Evolutionary conservation across 2,329 filamentous ascomycete species (phyloP).

Genomic region (Rhexocercosporidium sp.): DNA sequence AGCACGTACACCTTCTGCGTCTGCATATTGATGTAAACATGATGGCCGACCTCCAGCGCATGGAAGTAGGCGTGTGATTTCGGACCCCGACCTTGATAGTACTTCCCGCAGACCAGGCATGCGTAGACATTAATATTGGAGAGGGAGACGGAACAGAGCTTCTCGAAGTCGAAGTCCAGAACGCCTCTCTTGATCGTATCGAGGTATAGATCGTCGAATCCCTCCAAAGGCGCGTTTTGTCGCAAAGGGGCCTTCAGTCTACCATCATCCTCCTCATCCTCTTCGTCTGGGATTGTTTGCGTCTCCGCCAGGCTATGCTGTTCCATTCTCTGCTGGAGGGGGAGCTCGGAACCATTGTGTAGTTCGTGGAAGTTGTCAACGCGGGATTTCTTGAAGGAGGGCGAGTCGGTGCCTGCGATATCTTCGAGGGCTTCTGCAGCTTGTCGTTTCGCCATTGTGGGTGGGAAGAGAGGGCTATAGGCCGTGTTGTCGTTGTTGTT

Average conservation of each 20-base stretch:
- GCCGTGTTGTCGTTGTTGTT: not conserved
- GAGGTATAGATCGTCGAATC: slow-evolving; percentile 95
- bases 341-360: slow-evolving; percentile 38
- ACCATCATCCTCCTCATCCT: slow-evolving; percentile 43
- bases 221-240: slow-evolving; percentile 80
- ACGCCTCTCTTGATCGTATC: slow-evolving; percentile 94
- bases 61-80: slow-evolving; percentile 98
- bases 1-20: slow-evolving; percentile 90
- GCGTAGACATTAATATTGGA: slow-evolving; percentile 99
- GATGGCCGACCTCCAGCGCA: slow-evolving; percentile 90
- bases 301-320: slow-evolving; percentile 18
- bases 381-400: slow-evolving; percentile 63
- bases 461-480: not conserved
- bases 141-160: slow-evolving; percentile 92
- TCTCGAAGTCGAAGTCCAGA: slow-evolving; percentile 98
- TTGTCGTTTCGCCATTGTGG: slow-evolving; percentile 58
- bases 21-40: slow-evolving; percentile 98
- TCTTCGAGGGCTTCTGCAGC: slow-evolving; percentile 66
- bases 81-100: slow-evolving; percentile 91
- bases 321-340: slow-evolving; percentile 36
- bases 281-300: slow-evolving; percentile 32
- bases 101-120: slow-evolving; percentile 96
- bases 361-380: slow-evolving; percentile 44
- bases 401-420: slow-evolving; percentile 58
- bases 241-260: slow-evolving; percentile 55